Percentiles rank a stretch among this genome's conserved stretches.
Conservation (phyloP, 176 grass and related monocot genomes). For the Elymus sibiricus region DNA sequence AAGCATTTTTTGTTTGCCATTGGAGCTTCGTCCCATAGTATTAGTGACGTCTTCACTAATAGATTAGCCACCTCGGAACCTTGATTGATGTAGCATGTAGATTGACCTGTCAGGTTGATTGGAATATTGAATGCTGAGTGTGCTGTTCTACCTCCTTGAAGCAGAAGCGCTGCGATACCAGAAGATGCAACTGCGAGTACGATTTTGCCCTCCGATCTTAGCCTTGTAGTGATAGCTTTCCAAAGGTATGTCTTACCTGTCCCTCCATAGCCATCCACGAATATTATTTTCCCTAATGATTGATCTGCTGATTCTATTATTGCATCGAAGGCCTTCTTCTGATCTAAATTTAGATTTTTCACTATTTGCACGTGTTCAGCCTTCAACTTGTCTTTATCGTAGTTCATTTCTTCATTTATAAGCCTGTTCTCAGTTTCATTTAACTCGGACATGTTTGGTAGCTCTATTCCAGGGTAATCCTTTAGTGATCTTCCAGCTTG, state of each 20-base stretch:
- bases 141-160: constrained; percentile 17
- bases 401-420: neutral
- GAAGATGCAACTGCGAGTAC: constrained; percentile 7
- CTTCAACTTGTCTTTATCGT: neutral
- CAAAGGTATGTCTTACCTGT: constrained; percentile 15
- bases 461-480: neutral
- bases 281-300: neutral
- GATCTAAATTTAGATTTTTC: neutral
- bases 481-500: neutral
- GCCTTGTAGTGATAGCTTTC: neutral
- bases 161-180: neutral
- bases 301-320: constrained; percentile 7
- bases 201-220: neutral
- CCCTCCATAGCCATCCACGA: neutral
- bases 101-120: neutral
- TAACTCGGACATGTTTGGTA: neutral
- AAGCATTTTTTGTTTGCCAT: constrained; percentile 16
- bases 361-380: neutral
- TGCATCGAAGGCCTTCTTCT: neutral
- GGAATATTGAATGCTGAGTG: constrained; percentile 9
- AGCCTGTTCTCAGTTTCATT: neutral
- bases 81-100: constrained; percentile 6
- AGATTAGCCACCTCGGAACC: neutral
- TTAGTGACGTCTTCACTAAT: neutral
- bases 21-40: constrained; percentile 5